These are phyloP conservation scores for Bonia amplexicaulis DNA, from an alignment of 176 grass and related monocot genomes.

Conservation along the genomic window DNA sequence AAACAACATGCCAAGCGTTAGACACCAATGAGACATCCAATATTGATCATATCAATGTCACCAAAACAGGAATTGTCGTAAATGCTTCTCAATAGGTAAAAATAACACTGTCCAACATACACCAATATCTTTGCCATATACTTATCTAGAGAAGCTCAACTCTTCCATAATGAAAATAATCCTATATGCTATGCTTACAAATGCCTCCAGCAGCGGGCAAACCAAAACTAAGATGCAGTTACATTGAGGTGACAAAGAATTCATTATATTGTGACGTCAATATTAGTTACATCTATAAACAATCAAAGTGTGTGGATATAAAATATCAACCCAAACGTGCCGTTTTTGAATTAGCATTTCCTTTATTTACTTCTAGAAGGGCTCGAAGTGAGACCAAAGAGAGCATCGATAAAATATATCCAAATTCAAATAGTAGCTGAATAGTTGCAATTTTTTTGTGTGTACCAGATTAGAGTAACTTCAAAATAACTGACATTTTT, in stretches of 20 bases:
- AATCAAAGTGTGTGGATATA: neutral
- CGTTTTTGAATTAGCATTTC: neutral
- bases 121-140: neutral
- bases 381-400: neutral
- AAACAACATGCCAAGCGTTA: constrained; percentile 6
- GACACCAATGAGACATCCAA: neutral
- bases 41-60: neutral
- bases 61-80: neutral
- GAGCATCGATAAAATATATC: neutral
- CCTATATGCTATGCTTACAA: neutral
- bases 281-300: neutral
- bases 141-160: neutral
- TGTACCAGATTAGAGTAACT: neutral
- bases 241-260: neutral
- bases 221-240: neutral
- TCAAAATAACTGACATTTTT: neutral
- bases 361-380: neutral
- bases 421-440: neutral
- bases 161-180: neutral
- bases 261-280: neutral
- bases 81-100: neutral
- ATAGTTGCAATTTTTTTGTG: neutral
- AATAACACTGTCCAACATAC: neutral
- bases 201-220: neutral
- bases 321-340: neutral